Conservation (phyloP, 306 rosid genomes). For the Ormosia emarginata region DNA sequence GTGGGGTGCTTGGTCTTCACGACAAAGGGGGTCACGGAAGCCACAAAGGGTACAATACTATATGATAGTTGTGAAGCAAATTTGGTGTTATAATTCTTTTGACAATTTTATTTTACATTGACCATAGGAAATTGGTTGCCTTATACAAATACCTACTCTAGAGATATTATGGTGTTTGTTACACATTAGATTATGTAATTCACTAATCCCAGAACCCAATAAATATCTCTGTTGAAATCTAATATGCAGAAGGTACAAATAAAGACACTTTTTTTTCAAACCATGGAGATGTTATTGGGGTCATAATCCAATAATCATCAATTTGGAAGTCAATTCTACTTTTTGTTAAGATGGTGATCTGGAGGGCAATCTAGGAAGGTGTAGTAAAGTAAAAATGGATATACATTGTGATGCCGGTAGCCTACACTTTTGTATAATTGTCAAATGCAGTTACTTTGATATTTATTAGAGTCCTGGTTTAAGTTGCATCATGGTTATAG, state of each 20-base stretch:
- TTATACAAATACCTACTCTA: not conserved
- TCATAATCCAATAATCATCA: not conserved
- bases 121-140: conserved; percentile 1
- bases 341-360: not conserved
- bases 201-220: not conserved
- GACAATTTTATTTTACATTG: not conserved
- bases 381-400: not conserved
- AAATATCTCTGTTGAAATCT: conserved; percentile 3
- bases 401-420: not conserved
- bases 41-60: conserved; percentile 71
- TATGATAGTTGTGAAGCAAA: conserved; percentile 8
- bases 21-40: conserved; percentile 80
- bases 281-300: not conserved
- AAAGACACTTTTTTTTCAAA: not conserved
- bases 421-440: not conserved
- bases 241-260: not conserved
- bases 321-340: not conserved
- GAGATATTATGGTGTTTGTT: not conserved
- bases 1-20: conserved; percentile 73
- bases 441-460: not conserved
- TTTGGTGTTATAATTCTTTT: not conserved
- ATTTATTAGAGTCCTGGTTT: not conserved
- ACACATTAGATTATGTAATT: not conserved
- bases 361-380: not conserved
- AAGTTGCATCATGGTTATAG: not conserved